phyloP scores from a whole-genome alignment of 495 filamentous ascomycete genomes.

The Penicillium longicatenatum region DNA sequence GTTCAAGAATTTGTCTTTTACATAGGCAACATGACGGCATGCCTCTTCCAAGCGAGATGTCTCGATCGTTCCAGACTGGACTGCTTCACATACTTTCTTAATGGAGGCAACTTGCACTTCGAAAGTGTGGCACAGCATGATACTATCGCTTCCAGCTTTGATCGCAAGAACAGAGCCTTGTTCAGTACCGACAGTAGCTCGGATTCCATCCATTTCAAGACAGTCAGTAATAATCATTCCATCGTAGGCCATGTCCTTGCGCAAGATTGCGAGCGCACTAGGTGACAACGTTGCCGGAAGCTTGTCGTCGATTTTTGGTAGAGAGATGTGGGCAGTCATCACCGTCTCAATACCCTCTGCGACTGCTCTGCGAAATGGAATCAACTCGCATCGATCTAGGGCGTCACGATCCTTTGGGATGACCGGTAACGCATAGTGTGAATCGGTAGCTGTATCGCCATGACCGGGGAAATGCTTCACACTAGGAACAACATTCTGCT shows the following conservation, averaged over 20 bases:
- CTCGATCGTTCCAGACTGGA: slow-evolving; percentile 38
- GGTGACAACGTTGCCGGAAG: slow-evolving; percentile 43
- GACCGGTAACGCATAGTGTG: slow-evolving; percentile 44
- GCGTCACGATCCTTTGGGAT: slow-evolving; percentile 42
- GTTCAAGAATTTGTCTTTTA: slow-evolving; percentile 40
- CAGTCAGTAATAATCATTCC: slow-evolving; percentile 45
- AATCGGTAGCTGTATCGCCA: slow-evolving; percentile 46
- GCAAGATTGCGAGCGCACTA: slow-evolving; percentile 39
- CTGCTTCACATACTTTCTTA: slow-evolving; percentile 40
- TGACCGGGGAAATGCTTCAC: slow-evolving; percentile 50
- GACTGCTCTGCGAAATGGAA: slow-evolving; percentile 46
- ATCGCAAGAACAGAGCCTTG: slow-evolving; percentile 49
- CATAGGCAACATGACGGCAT: slow-evolving; percentile 32
- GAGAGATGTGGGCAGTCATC: slow-evolving; percentile 48
- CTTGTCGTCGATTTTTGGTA: slow-evolving; percentile 37
- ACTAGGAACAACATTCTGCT: slow-evolving; percentile 40
- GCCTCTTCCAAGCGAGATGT: slow-evolving; percentile 38
- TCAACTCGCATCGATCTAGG: slow-evolving; percentile 41
- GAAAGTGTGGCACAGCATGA: slow-evolving; percentile 55
- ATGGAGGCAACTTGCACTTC: slow-evolving; percentile 47
- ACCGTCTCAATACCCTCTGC: slow-evolving; percentile 44
- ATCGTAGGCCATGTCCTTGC: slow-evolving; percentile 42
- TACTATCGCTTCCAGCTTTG: slow-evolving; percentile 50
- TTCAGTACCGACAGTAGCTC: slow-evolving; percentile 48
- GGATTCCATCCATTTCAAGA: slow-evolving; percentile 52